Evolutionary conservation across 1,284 basidiomycete genomes (phyloP), one percentile per base, ranked within the genome.

Genomic region (Ceratobasidium sp.): DNA sequence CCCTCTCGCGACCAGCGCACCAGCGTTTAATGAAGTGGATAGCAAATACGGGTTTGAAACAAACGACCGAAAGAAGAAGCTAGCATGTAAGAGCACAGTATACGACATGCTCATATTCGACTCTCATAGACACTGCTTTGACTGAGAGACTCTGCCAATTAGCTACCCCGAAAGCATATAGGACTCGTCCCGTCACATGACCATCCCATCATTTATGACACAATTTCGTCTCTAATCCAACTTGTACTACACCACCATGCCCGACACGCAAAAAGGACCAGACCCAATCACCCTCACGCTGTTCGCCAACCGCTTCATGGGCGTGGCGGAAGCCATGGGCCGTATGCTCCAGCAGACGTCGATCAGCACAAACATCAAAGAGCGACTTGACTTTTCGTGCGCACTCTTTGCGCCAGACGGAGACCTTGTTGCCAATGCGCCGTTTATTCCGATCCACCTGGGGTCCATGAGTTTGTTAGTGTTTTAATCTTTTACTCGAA

Each of bases 261-360:
- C 75, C 31, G 43, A 56, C 9, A 22, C 65, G 56, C 74, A 79
- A 59, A 71, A 71, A 27, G 68, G 68, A 46, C 90, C 93, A 8
- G 95, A 97, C 81, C 93, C 94, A 0, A 95, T 97, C 78, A 83
- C 96, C 46, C 86, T 97, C 72, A 95, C 94, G 0, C 87, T 97
- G 37, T 96, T 96, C 79, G 93, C 93, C 29, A 95, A 96, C 80
- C 90, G 95, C 71, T 96, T 95, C 84, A 95, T 95, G 92, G 91
- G 90, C 79, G 92, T 95, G 34, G 94, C 94, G 5, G 93, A 97
- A 81, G 94, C 95, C 2, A 97, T 96, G 95, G 95, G 95, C 37
- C 86, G 92, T 41, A 92, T 92, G 0, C 85, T 97, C 11, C 93
- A 92, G 81, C 93, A 97, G 82, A 96, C 95, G 0, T 90, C 93